These are phyloP conservation scores for Fusarium sp. DNA, from an alignment of 2,329 filamentous ascomycete species.

Conservation along the genomic window DNA sequence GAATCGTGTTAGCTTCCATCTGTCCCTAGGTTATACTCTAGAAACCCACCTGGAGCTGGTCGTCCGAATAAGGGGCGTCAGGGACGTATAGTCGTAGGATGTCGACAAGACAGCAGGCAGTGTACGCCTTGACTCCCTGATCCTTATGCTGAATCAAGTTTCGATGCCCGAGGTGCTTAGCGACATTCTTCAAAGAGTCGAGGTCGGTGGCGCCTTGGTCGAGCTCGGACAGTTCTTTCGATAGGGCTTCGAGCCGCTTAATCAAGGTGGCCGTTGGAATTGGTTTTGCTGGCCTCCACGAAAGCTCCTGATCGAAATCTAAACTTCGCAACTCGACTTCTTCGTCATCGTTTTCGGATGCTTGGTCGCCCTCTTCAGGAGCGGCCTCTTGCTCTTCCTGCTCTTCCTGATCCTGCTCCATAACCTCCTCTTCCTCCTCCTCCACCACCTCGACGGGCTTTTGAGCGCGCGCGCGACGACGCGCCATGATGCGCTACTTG, in stretches of 20 bases:
- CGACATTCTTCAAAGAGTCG: constrained; percentile 85
- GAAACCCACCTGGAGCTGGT: constrained; percentile 83
- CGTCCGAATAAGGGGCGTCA: constrained; percentile 90
- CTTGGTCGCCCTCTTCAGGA: constrained; percentile 26
- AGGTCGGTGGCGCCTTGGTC: constrained; percentile 89
- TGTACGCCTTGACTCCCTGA: constrained; percentile 89
- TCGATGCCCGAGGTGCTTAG: constrained; percentile 84
- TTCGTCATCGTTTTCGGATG: constrained; percentile 36
- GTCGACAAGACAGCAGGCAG: constrained; percentile 90
- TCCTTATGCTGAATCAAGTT: constrained; percentile 93
- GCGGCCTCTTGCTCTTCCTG: constrained; percentile 34
- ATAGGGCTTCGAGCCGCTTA: constrained; percentile 81
- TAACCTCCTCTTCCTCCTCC: constrained; percentile 41
- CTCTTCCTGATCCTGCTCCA: constrained; percentile 41
- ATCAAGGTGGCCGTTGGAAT: constrained; percentile 88
- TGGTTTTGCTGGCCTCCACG: constrained; percentile 91
- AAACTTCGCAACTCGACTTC: constrained; percentile 60
- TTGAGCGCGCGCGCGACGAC: constrained; percentile 51
- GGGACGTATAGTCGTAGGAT: constrained; percentile 93
- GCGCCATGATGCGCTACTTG: constrained; percentile 50
- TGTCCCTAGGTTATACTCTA: background rate
- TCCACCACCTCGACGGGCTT: constrained; percentile 47
- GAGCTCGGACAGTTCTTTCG: constrained; percentile 84
- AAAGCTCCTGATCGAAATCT: constrained; percentile 85
- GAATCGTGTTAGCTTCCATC: constrained; percentile 36